Percentiles rank a stretch among this genome's conserved stretches.
Evolutionary conservation across 2,329 filamentous ascomycete genomes (phyloP).

Genomic region (Sporothrix globosa): DNA sequence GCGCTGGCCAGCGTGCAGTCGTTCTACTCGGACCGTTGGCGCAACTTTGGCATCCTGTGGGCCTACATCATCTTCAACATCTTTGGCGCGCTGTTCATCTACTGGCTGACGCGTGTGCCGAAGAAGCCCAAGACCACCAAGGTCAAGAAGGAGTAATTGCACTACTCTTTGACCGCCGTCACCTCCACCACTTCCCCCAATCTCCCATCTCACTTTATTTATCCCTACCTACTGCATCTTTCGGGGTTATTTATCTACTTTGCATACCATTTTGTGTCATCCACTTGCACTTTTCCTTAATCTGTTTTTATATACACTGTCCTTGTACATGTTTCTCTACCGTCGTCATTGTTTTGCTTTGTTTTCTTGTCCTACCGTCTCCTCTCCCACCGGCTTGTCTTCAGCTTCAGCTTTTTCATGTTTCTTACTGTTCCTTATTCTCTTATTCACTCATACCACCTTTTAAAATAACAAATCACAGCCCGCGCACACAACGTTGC

Average conservation of each 20-base stretch:
- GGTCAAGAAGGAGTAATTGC: slow-evolving; percentile 36
- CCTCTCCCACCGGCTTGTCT: too few species aligned
- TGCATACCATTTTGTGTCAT: slow-evolving; percentile 18
- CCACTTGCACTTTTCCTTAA: slow-evolving; percentile 1
- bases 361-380: background rate
- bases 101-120: slow-evolving; percentile 39
- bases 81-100: slow-evolving; percentile 47
- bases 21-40: slow-evolving; percentile 64
- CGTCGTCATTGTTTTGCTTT: background rate
- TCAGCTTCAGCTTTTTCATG: background rate
- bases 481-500: background rate
- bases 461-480: slow-evolving; percentile 12
- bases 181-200: background rate
- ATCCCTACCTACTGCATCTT: slow-evolving; percentile 5
- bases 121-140: slow-evolving; percentile 36
- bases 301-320: background rate
- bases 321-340: slow-evolving; percentile 21
- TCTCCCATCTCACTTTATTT: background rate
- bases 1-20: slow-evolving; percentile 55
- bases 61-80: slow-evolving; percentile 59
- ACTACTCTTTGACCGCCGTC: background rate
- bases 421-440: background rate
- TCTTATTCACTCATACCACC: slow-evolving; percentile 2
- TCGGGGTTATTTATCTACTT: slow-evolving; percentile 8
- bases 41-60: slow-evolving; percentile 66